Base-by-base conservation (phyloP, 768 basidiomycete genomes). In the Coprinellus aureogranulatus region DNA sequence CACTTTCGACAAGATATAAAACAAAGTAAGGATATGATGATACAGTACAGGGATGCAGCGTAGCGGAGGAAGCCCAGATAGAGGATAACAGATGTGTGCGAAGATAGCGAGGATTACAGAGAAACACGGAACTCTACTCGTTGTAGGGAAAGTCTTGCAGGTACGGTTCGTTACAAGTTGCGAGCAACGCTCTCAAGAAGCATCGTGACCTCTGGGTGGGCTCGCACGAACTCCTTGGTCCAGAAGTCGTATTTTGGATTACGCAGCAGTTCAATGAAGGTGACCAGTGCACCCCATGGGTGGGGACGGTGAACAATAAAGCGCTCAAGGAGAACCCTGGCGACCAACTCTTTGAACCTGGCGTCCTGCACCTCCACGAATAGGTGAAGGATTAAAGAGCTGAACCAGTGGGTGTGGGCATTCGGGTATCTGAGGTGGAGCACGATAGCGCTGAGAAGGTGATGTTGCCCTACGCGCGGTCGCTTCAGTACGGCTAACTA, bases 381-480 rank as follows among this genome's bases (percentile, higher is more conserved):
- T 44, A 96, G 83, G 69, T 94, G 85, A 53, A 98, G 83, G 54
- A 98, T 77, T 62, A 98, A 81, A 45, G 88, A 90, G 70, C 89
- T 92, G 81, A 96, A 98, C 94, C 95, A 99, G 72, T 93, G 90
- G 50, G 96, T 99, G 79, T 99, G 97, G 10, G 95, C 92, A 67
- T 95, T 97, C 30, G 97, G 96, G 80, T 96, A 98, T 66, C 97
- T 92, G 61, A 99, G 78, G 70, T 98, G 96, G 64, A 94, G 83
- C 44, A 93, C 90, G 71, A 96, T 88, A n/a, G 95, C 87, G 64
- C 87, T 92, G 63, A 98, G 76, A 62, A 98, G 80, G 72, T 94
- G 90, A 75, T 98, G 93, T 85, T 97, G 94, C 62, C 94, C 96
- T 98, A 63, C 1, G 37, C 46, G 40, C 45, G 45, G 31, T 18